These are phyloP conservation scores for Suhomyces guaymorum DNA, from an alignment of 1,139 yeast genomes.

Conservation along the genomic window DNA sequence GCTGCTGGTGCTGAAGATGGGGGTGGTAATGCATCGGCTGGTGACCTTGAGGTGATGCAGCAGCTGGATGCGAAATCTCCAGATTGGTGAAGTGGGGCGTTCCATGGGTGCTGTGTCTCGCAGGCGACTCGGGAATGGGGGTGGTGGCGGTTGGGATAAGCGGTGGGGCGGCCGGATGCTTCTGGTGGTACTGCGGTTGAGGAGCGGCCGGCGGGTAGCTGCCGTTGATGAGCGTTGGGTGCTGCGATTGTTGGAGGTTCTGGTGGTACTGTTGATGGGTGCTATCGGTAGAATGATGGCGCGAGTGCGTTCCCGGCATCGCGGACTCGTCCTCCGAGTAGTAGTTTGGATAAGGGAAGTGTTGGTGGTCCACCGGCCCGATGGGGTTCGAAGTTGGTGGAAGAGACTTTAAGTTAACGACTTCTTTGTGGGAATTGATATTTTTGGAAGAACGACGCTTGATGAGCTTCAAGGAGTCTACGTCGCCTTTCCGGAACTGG, in stretches of 20 bases:
- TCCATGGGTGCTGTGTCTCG: constrained; percentile 3
- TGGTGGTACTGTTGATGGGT: constrained; percentile 20
- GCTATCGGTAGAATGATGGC: constrained; percentile 9
- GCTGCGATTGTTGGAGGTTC: too few relatives aligned
- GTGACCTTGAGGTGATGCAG: constrained; percentile 3
- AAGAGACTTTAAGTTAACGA: constrained; percentile 37
- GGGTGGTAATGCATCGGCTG: constrained; percentile 5
- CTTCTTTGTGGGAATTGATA: constrained; percentile 42
- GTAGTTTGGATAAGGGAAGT: constrained; percentile 5
- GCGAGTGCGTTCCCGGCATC: constrained; percentile 3
- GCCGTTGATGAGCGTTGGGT: constrained; percentile 5
- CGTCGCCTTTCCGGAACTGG: constrained; percentile 65
- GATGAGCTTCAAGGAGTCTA: constrained; percentile 56
- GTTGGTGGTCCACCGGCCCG: constrained; percentile 16
- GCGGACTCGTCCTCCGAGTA: constrained; percentile 8
- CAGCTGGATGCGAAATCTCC: constrained; percentile 6
- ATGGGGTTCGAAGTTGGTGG: constrained; percentile 29
- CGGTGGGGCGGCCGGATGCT: constrained; percentile 10
- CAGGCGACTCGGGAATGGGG: constrained; percentile 6
- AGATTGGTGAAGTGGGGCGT: constrained; percentile 8
- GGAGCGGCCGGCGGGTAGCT: constrained; percentile 9
- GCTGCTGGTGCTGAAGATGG: neutral
- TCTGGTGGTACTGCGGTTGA: constrained; percentile 21
- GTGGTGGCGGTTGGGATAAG: constrained; percentile 6
- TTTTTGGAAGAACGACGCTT: constrained; percentile 66